Evolutionary conservation across 1,284 basidiomycete genomes (phyloP), one percentile per base, ranked within the genome.

Genomic region (Tilletiaria anomala): DNA sequence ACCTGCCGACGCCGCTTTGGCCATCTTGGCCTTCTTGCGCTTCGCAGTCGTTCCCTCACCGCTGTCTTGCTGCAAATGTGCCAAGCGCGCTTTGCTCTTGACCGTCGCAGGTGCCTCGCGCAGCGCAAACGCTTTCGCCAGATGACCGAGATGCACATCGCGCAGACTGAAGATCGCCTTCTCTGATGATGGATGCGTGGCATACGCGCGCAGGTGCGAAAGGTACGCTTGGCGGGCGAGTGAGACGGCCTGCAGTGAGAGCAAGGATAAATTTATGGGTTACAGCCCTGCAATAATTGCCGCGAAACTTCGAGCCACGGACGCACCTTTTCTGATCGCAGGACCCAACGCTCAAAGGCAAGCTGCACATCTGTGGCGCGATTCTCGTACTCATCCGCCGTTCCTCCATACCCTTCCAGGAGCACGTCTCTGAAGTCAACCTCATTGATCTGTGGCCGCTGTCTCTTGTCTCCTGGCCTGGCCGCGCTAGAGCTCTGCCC

Each of bases 311-410:
- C 15, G 22, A 37, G 22, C 23, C 23, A 15, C 17, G 16, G 22
- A 72, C 75, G 53, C 50, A 88, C 87, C 61, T 79, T 73, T 62
- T 81, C 79, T 29, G 73, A 71, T 6, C 70, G 73, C 35, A 93
- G 67, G 2, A 91, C 86, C 91, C 93, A 97, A 45, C 85, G 75
- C 70, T 99, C 93, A 50, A 96, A 86, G 0, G 85, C 77, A 45
- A 94, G 74, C 68, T 99, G 93, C 17, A 91, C 88, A 44, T 96
- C 85, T 2, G 93, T 99, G 23, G 93, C 93, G 31, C 93, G 76
- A 23, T 75, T 75, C 70, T 97, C 87, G 54, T 78, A 88, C 62
- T 89, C 88, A 31, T 69, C 68, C 0, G 76, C 76, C 47, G 76
- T 76, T 2, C 69, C 88, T 11, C 88, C 88, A 65, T 93, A 93